Base-by-base conservation (phyloP, 768 basidiomycete species). In the Kwoniella sp. region DNA sequence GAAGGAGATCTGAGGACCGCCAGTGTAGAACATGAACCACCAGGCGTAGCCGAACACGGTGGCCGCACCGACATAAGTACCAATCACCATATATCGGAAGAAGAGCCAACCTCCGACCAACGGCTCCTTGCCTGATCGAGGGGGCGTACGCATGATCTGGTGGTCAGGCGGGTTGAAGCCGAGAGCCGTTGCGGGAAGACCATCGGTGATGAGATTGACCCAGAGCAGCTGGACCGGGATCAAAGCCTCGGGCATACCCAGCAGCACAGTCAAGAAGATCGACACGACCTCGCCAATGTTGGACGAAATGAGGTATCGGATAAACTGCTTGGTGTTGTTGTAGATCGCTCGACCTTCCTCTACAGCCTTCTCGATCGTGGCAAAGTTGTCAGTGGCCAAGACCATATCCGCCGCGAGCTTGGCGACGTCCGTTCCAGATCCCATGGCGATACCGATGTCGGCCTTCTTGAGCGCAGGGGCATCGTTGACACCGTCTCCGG, bases 241-340 rank as follows among this genome's bases (percentile, higher is more conserved):
- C 49, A 99, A 78, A 45, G 95, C 93, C 74, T 98, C 93, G n/a
- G 93, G 93, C 93, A 98, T 98, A 69, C 95, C 93, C 56, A 99
- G 80, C 41, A 96, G 80, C 22, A 98, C 92, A 2, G 95, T 96
- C 62, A 98, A 77, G 80, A 99, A 99, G 76, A 99, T 99, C 45
- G 67, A 71, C 76, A 93, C 89, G 61, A 93, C 92, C 75, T 95
- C 92, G 49, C 92, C 92, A 70, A 95, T 95, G 78, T 95, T 96
- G 53, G 89, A 91, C 26, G 91, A 95, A 76, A 74, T 98, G 70
- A 99, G 85, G 78, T 98, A 99, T 66, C 93, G 86, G 75, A 99
- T 96, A 76, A 99, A 99, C 73, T 98, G 93, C 77, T 99, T 99
- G 38, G 92, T 98, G 77, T 99, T 99, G 77, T 96, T 96, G 76